Evolutionary conservation across 78 protist species (phyloP).

Genomic region (Guillardia theta): DNA sequence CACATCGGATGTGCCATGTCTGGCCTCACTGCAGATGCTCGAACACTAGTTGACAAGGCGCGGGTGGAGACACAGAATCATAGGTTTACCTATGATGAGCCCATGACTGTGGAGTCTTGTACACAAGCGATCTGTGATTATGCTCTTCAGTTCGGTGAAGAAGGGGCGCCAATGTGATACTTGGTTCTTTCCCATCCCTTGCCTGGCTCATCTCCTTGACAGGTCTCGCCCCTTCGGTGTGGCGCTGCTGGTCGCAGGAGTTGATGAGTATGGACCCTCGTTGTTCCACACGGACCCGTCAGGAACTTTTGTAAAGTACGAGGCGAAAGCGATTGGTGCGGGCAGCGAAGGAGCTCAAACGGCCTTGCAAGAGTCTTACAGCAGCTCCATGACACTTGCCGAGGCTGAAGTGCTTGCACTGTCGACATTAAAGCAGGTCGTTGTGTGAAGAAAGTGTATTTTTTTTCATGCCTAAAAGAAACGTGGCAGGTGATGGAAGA

Average conservation of each 20-base stretch:
- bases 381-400: constrained; percentile 76
- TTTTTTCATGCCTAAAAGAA: not conserved
- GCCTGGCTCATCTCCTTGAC: not conserved
- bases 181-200: not conserved
- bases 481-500: constrained; percentile 97
- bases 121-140: constrained; percentile 94
- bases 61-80: constrained; percentile 96
- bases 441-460: not conserved
- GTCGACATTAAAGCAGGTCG: constrained; percentile 74
- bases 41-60: constrained; percentile 96
- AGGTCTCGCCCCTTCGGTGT: constrained; percentile 97
- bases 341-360: constrained; percentile 97
- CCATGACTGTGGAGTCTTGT: constrained; percentile 87
- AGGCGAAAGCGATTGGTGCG: constrained; percentile 93
- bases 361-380: constrained; percentile 84
- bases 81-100: constrained; percentile 96
- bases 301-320: constrained; percentile 74
- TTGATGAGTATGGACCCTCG: constrained; percentile 92
- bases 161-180: constrained; percentile 42
- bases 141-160: constrained; percentile 93
- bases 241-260: constrained; percentile 96
- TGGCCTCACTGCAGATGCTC: constrained; percentile 97
- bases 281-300: constrained; percentile 98
- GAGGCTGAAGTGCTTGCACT: constrained; percentile 91
- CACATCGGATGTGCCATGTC: constrained; percentile 89